Evolutionary conservation across 2,329 filamentous ascomycete genomes (phyloP), one percentile per base, ranked within the genome.

Genomic region (Alternaria rosae): DNA sequence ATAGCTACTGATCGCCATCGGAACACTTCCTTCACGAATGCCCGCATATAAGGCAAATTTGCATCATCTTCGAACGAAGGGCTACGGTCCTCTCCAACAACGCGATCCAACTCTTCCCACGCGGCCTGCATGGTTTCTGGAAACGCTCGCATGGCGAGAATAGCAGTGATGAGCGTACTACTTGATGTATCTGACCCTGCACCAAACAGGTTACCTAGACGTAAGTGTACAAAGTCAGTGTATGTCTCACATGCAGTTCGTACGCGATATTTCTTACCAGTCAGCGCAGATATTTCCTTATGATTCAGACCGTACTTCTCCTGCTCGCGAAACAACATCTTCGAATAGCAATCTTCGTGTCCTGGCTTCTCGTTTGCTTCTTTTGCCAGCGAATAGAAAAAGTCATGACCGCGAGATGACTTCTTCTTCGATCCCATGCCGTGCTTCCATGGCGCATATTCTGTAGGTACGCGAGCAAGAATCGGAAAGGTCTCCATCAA

Each of bases 401-500:
- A 78, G 67, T 75, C 73, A 43, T 77, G 70, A 5, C 71, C 70
- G 17, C 73, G 73, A 51, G 74, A 70, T n/a, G 69, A 64, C 57
- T 64, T 74, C 38, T 69, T 62, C 38, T 65, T 67, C 3, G 59
- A 50, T 1, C 76, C 76, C 35, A 78, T 66, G 9, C 76, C 76
- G 17, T 76, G 73, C 47, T 78, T 79, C 76, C 77, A 79, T 1
- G 76, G 76, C 1, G 76, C 76, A 44, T 66, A 68, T 47, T 64
- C 84, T 84, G 87, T 23, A 84, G 86, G 67, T 86, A 87, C 81
- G n/a, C 50, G 54, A 1, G 85, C 86, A n/a, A 87, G 82, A 3
- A 86, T 74, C 44, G 82, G 83, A 71, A 87, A 87, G 0, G 85
- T 87, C 71, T 87, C 85, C 76, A 87, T 81, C 26, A 88, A 73